These are phyloP conservation scores for Tetrahymena thermophila DNA, from an alignment of 73 alveolate species.

Conservation along the genomic window DNA sequence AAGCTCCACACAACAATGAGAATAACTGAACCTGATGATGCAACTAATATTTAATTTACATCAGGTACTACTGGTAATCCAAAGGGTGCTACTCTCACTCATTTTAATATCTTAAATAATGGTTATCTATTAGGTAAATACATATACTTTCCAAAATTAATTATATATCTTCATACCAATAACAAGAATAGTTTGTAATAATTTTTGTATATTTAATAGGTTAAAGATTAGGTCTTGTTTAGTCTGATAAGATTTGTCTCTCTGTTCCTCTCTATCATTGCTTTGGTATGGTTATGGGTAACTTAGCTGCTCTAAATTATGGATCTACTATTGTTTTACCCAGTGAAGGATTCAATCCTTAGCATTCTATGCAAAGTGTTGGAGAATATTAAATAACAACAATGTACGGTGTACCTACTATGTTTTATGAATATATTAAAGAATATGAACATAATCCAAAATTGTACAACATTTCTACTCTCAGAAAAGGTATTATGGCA, in stretches of 20 bases:
- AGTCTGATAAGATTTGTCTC: constrained; percentile 45
- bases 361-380: constrained; percentile 43
- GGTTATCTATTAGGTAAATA: constrained; percentile 14
- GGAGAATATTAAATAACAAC: constrained; percentile 49
- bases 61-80: constrained; percentile 85
- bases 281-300: constrained; percentile 84
- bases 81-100: constrained; percentile 73
- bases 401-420: constrained; percentile 79
- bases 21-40: constrained; percentile 44
- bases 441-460: constrained; percentile 27
- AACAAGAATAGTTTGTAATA: not conserved
- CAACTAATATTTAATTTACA: constrained; percentile 72
- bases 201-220: constrained; percentile 22
- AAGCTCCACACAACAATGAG: constrained; percentile 37
- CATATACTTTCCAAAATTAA: not conserved
- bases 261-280: constrained; percentile 85
- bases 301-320: constrained; percentile 50
- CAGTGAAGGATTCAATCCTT: constrained; percentile 60
- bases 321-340: constrained; percentile 75
- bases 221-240: constrained; percentile 31
- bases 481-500: constrained; percentile 69
- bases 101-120: constrained; percentile 55
- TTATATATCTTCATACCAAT: not conserved
- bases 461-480: constrained; percentile 15
- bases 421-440: constrained; percentile 55